Conservation (phyloP, 805 yeast species). For the Jamesozyma rosinii region DNA sequence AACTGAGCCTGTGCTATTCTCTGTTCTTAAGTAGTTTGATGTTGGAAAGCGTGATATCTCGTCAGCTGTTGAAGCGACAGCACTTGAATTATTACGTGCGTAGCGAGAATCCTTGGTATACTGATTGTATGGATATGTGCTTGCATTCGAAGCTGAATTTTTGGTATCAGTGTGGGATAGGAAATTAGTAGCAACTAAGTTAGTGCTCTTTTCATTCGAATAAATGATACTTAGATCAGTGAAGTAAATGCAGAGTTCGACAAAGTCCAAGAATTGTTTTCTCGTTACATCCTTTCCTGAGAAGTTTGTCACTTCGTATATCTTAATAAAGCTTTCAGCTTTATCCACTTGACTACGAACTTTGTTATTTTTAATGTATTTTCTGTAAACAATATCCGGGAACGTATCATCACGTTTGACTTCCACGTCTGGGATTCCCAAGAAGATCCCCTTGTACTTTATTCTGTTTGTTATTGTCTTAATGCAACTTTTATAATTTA, state of each 20-base stretch:
- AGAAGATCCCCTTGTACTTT: conserved; percentile 38
- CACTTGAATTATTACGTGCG: background rate
- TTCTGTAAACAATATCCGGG: conserved; percentile 16
- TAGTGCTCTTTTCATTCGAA: conserved; percentile 1
- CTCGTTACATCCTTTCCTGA: conserved; percentile 53
- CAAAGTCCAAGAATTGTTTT: conserved; percentile 50
- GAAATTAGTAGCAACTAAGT: background rate
- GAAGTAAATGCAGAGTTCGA: conserved; percentile 36
- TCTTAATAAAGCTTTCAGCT: conserved; percentile 33
- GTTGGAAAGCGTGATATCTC: conserved; percentile 11
- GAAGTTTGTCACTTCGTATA: conserved; percentile 62
- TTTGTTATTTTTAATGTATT: conserved; percentile 13
- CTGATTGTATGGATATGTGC: background rate
- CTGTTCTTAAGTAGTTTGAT: conserved; percentile 9
- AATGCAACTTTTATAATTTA: conserved; percentile 45
- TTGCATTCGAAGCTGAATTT: background rate
- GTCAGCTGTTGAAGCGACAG: conserved; percentile 1
- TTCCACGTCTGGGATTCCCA: conserved; percentile 28
- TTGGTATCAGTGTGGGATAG: background rate
- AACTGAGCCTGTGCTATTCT: conserved; percentile 17
- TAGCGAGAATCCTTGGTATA: background rate
- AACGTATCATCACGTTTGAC: conserved; percentile 22
- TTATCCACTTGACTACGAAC: conserved; percentile 9
- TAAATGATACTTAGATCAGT: conserved; percentile 20
- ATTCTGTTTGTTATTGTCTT: conserved; percentile 53